Percentiles rank a stretch among this genome's conserved stretches.
phyloP scores from a whole-genome alignment of 371 early-diverging fungal species.

The Apophysomyces elegans region DNA sequence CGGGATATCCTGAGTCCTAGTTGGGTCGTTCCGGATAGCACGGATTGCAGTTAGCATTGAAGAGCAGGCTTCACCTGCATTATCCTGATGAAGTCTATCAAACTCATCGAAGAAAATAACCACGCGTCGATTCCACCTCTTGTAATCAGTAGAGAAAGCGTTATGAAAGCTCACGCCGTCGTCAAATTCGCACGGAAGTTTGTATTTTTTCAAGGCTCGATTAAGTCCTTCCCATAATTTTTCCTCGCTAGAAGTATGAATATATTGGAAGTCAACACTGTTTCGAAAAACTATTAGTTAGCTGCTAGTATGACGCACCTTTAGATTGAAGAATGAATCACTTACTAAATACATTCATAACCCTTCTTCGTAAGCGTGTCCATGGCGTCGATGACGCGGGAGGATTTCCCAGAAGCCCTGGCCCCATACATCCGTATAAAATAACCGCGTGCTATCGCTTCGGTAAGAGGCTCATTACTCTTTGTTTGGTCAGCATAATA shows the following conservation, averaged over 20 bases:
- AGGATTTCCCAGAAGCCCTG: constrained; percentile 26
- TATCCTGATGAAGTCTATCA: constrained; percentile 11
- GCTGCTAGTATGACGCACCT: not conserved
- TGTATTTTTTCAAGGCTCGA: not conserved
- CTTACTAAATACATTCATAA: constrained; percentile 10
- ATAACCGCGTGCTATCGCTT: constrained; percentile 10
- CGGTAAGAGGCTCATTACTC: constrained; percentile 17
- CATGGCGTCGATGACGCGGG: constrained; percentile 24
- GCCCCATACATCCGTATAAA: constrained; percentile 20
- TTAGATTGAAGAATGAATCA: not conserved
- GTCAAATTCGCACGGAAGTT: not conserved
- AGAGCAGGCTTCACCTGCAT: constrained; percentile 12
- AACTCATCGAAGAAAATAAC: constrained; percentile 24
- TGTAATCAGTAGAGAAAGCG: not conserved
- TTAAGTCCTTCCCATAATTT: not conserved
- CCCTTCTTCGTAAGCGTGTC: constrained; percentile 9
- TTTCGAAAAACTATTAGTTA: not conserved
- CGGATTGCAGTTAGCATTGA: constrained; percentile 4
- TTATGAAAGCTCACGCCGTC: not conserved
- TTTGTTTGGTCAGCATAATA: not conserved
- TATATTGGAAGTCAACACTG: not conserved
- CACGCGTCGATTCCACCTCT: constrained; percentile 14
- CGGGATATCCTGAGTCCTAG: no score
- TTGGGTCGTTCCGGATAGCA: not conserved
- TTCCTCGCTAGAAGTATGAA: not conserved